Percentiles rank a stretch among this genome's conserved stretches.
These are phyloP conservation scores for Vitis riparia DNA, from an alignment of 164 flowering plant genomes.

Conservation along the genomic window DNA sequence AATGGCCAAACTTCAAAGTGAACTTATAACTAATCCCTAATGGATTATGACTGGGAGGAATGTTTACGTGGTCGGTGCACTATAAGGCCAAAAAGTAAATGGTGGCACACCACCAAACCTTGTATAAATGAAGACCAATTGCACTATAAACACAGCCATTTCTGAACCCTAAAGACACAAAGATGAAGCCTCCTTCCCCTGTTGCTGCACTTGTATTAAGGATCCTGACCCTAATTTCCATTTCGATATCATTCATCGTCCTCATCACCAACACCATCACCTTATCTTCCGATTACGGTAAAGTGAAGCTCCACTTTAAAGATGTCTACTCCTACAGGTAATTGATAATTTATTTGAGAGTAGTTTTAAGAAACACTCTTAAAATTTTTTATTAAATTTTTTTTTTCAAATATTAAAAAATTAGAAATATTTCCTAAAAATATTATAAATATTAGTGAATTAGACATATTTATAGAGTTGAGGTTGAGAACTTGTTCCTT, in stretches of 20 bases:
- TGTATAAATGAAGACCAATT: too few species aligned
- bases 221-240: constrained; percentile 9
- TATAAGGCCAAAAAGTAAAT: too few species aligned
- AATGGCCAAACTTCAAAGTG: too few species aligned
- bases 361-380: too few species aligned
- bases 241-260: constrained; percentile 22
- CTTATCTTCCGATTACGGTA: neutral
- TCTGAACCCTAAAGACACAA: neutral
- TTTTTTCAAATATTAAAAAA: too few species aligned
- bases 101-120: too few species aligned
- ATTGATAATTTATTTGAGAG: neutral
- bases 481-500: neutral
- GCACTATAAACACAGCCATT: too few species aligned
- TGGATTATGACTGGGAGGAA: too few species aligned
- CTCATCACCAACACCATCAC: constrained; percentile 15
- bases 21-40: too few species aligned
- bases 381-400: too few species aligned
- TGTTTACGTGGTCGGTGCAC: too few species aligned
- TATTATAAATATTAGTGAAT: neutral
- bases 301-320: constrained; percentile 1
- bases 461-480: neutral
- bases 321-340: constrained; percentile 22
- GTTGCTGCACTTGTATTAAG: constrained; percentile 5
- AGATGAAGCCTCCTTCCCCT: constrained; percentile 1
- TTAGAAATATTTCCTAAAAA: neutral